Conservation (phyloP, 768 basidiomycete genomes). For the Tylopilus vinaceipallidus region DNA sequence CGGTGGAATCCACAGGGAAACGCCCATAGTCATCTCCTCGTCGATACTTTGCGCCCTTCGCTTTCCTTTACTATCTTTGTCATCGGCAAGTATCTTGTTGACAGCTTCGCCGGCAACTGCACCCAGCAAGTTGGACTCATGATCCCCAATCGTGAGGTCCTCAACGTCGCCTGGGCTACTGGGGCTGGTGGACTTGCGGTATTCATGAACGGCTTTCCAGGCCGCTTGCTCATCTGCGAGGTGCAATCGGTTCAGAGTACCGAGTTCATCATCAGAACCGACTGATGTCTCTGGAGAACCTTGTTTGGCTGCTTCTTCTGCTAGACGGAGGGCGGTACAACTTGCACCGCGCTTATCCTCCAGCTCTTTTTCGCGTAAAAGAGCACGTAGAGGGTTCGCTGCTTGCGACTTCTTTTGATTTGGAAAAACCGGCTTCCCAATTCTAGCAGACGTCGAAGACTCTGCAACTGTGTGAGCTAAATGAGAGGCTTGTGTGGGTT, state of each 20-base stretch:
- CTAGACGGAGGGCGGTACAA: conserved; percentile 41
- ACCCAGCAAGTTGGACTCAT: conserved; percentile 28
- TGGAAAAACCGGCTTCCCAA: neutral
- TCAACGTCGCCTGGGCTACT: conserved; percentile 14
- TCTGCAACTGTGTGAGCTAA: conserved; percentile 13
- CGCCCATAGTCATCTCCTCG: conserved; percentile 18
- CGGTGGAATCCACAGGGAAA: conserved; percentile 34
- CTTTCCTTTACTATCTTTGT: conserved; percentile 34
- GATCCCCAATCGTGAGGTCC: conserved; percentile 39
- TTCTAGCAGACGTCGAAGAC: conserved; percentile 2
- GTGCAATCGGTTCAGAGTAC: conserved; percentile 6
- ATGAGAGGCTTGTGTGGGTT: conserved; percentile 3
- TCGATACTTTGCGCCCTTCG: conserved; percentile 25
- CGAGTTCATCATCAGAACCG: conserved; percentile 20
- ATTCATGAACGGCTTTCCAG: conserved; percentile 35
- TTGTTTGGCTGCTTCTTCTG: conserved; percentile 40
- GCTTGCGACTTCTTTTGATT: conserved; percentile 22
- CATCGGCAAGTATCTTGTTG: conserved; percentile 41
- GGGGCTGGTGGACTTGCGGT: conserved; percentile 18
- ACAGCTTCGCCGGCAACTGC: conserved; percentile 40
- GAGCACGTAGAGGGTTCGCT: conserved; percentile 52
- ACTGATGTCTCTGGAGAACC: conserved; percentile 27
- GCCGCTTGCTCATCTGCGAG: conserved; percentile 42
- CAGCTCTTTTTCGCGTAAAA: conserved; percentile 51
- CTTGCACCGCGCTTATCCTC: conserved; percentile 35